Evolutionary conservation across 345 rosid genomes (phyloP).

Genomic region (Ricinus communis): DNA sequence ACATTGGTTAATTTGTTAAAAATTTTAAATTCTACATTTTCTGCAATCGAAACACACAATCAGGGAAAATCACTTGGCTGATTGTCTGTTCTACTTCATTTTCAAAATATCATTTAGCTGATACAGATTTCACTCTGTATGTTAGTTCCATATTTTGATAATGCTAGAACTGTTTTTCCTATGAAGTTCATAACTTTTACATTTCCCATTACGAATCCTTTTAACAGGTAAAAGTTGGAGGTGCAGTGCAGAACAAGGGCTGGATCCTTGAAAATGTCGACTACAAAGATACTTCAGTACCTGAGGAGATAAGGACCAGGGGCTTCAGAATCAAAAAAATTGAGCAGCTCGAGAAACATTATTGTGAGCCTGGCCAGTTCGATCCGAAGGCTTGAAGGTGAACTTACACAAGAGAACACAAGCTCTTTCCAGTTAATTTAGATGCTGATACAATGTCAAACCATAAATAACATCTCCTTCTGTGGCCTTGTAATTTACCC

Average conservation of each 20-base stretch:
- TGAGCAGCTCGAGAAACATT: constrained; percentile 67
- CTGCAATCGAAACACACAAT: background rate
- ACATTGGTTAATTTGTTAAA: background rate
- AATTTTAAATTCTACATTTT: background rate
- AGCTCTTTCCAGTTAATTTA: background rate
- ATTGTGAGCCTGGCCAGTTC: constrained; percentile 52
- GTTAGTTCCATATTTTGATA: background rate
- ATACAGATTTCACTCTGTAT: background rate
- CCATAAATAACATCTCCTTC: background rate
- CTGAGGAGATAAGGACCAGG: constrained; percentile 77
- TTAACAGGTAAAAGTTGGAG: constrained; percentile 65
- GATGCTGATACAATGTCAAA: background rate
- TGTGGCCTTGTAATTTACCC: background rate
- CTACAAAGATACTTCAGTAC: constrained; percentile 60
- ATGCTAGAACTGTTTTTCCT: background rate
- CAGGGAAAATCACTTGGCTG: background rate
- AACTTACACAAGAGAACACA: too few relatives aligned
- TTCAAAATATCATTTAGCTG: background rate
- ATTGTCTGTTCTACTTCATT: background rate
- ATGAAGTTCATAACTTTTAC: background rate
- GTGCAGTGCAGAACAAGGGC: constrained; percentile 69
- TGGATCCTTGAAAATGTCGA: constrained; percentile 75
- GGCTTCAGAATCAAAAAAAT: constrained; percentile 71
- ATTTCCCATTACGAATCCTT: background rate
- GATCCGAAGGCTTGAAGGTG: constrained; percentile 36